phyloP scores from a whole-genome alignment of 1,284 basidiomycete genomes.

The Cutaneotrichosporon arboriforme region DNA sequence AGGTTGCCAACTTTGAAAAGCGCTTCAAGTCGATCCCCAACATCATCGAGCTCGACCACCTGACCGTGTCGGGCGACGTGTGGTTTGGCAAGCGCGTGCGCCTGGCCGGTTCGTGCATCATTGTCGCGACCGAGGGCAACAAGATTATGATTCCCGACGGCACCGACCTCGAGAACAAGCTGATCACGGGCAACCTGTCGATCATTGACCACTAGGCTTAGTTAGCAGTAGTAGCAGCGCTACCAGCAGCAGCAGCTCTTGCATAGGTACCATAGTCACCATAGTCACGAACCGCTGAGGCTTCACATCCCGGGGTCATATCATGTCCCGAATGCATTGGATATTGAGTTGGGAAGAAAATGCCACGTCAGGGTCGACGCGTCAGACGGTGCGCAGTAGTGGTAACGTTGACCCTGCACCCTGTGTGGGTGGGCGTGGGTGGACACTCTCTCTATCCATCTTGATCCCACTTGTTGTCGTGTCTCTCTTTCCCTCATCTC shows the following conservation, averaged over 20 bases:
- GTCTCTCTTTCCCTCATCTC: not conserved
- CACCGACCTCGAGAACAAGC: conserved; percentile 83
- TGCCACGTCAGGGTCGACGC: too few species aligned
- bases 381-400: too few species aligned
- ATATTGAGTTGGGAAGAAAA: too few species aligned
- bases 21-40: conserved; percentile 84
- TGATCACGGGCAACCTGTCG: conserved; percentile 56
- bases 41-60: conserved; percentile 88
- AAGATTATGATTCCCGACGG: conserved; percentile 95
- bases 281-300: conserved; percentile 5
- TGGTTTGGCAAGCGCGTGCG: conserved; percentile 92
- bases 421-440: too few species aligned
- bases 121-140: conserved; percentile 88
- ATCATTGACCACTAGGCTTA: conserved; percentile 53
- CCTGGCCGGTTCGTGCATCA: conserved; percentile 78
- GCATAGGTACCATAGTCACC: conserved; percentile 5
- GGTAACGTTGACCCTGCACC: too few species aligned
- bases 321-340: not conserved
- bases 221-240: not conserved
- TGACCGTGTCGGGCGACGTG: conserved; percentile 95
- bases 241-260: not conserved
- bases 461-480: too few species aligned
- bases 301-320: not conserved
- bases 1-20: conserved; percentile 96
- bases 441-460: too few species aligned